Base-by-base conservation (phyloP, 768 basidiomycete genomes). In the Collybia nuda region DNA sequence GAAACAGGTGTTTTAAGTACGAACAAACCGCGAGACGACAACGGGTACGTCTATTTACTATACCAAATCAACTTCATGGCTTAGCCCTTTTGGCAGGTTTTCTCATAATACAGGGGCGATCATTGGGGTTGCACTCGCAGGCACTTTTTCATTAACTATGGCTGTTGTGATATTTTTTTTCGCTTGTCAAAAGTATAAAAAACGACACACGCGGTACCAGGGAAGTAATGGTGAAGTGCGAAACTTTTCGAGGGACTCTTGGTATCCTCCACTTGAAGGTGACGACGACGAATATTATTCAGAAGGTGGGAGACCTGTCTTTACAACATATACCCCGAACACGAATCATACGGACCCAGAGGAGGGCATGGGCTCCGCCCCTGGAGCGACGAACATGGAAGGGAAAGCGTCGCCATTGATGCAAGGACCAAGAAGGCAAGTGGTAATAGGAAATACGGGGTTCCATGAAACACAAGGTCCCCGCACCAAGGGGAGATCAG, bases 31-130 rank as follows among this genome's bases (percentile, higher is more conserved):
- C 53, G 48, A 26, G 47, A 39, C 3, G 43, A 52, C n/a, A 57
- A 57, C 47, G 56, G 58, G 67, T 66, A 57, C 47, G 62, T 52
- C 11, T 7, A 7, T 21, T 26, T 28, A 23, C 18, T 12, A 36
- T 23, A 23, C 17, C 28, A 12, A 8, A n/a, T 15, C 2, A 6
- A 23, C 12, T 32, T 23, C 22, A 18, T 42, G 48, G 15, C 26
- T 18, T 7, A 15, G 37, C n/a, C 3, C 41, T 6, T 14, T 45
- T 18, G 29, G n/a, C 35, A 73, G 72, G 22, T 71, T 75, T 47
- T 61, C 68, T 1, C 63, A 60, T 17, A 69, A 72, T 44, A 73
- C 70, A 2, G 69, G 65, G 9, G 74, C 67, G 8, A 70, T 74
- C 35, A 64, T 74, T 15, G 73, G 69, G 2, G 66, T 75, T 24